Percentiles rank a stretch among this genome's conserved stretches.
Evolutionary conservation across 371 early-diverging fungal species (phyloP).

Genomic region (Mortierella sp.): DNA sequence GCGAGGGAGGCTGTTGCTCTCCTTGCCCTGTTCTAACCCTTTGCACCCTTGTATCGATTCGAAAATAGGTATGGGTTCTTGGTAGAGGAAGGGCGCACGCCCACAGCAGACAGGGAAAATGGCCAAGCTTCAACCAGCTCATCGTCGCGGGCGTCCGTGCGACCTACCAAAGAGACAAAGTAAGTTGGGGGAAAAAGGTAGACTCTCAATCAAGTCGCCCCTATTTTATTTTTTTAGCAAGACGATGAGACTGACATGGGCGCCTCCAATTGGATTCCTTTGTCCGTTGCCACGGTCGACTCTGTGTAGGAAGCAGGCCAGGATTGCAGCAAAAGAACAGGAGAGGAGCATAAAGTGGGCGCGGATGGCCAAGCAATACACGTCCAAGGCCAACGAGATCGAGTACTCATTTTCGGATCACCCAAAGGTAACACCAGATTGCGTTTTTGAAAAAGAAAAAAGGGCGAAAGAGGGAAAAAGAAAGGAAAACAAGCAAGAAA

Average conservation of each 20-base stretch:
- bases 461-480: not conserved
- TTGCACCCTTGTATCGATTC: not conserved
- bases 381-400: slow-evolving; percentile 55
- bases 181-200: slow-evolving; percentile 20
- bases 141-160: slow-evolving; percentile 40
- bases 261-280: not conserved
- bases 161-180: slow-evolving; percentile 18
- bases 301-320: slow-evolving; percentile 26
- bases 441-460: not conserved
- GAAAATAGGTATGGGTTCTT: slow-evolving; percentile 49
- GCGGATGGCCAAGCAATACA: slow-evolving; percentile 62
- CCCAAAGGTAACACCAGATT: slow-evolving; percentile 58
- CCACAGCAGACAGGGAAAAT: slow-evolving; percentile 36
- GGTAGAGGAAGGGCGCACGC: slow-evolving; percentile 54
- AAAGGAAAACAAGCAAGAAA: not conserved
- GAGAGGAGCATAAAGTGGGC: slow-evolving; percentile 65
- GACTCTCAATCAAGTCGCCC: slow-evolving; percentile 30
- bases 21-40: not conserved
- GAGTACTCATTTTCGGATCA: slow-evolving; percentile 59
- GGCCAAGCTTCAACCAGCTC: slow-evolving; percentile 17
- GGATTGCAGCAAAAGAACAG: slow-evolving; percentile 36
- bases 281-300: not conserved
- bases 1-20: not conserved
- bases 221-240: not conserved
- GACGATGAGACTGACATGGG: not conserved